Conservation (phyloP, 768 basidiomycete species). For the Coprinopsis sp. region DNA sequence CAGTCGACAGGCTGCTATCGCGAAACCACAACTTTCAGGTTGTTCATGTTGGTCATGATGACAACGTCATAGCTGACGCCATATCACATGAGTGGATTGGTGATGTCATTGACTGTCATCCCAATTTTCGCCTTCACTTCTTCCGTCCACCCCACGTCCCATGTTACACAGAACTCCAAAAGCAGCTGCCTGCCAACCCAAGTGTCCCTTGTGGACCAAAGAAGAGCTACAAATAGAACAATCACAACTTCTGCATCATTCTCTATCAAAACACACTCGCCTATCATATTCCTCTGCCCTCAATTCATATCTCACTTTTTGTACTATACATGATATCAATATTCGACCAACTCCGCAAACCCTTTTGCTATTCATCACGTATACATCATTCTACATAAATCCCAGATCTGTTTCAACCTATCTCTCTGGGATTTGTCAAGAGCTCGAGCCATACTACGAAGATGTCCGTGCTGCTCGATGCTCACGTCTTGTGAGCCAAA, state of each 20-base stretch:
- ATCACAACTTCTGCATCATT: conserved; percentile 18
- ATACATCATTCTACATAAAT: conserved; percentile 31
- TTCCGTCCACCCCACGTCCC: conserved; percentile 8
- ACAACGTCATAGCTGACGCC: conserved; percentile 24
- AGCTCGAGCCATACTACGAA: conserved; percentile 32
- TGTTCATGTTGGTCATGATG: conserved; percentile 15
- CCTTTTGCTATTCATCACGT: conserved; percentile 31
- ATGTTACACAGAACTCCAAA: conserved; percentile 26
- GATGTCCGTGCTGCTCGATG: conserved; percentile 19
- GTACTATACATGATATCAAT: conserved; percentile 21
- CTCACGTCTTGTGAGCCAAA: conserved; percentile 21
- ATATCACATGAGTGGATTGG: conserved; percentile 17
- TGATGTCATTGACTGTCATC: neutral
- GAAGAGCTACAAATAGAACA: conserved; percentile 27
- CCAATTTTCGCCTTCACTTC: neutral
- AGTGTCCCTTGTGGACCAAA: conserved; percentile 27
- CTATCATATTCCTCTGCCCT: conserved; percentile 25
- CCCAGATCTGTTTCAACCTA: conserved; percentile 32
- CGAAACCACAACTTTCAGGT: conserved; percentile 18
- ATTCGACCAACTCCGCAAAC: conserved; percentile 30
- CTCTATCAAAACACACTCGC: conserved; percentile 18
- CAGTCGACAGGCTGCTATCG: conserved; percentile 13
- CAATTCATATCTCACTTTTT: conserved; percentile 30
- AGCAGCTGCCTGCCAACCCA: conserved; percentile 27
- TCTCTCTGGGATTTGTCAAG: conserved; percentile 36